These are phyloP conservation scores for Kwoniella sp. DNA, from an alignment of 768 basidiomycete genomes.

Conservation along the genomic window DNA sequence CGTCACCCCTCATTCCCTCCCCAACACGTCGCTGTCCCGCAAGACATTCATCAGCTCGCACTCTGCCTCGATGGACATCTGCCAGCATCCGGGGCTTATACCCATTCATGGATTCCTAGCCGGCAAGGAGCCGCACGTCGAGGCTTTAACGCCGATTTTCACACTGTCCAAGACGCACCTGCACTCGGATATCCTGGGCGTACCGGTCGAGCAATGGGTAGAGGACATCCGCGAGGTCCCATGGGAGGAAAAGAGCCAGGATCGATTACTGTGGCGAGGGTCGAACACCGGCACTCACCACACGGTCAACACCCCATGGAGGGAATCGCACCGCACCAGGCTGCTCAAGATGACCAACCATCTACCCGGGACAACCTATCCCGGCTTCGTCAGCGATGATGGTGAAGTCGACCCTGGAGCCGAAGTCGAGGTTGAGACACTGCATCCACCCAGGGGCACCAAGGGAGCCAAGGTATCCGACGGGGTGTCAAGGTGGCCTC, in stretches of 20 bases:
- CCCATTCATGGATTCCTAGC: slow-evolving; percentile 17
- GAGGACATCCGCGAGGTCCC: slow-evolving; percentile 22
- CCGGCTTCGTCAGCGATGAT: neutral
- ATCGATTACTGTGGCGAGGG: slow-evolving; percentile 44
- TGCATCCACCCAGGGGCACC: slow-evolving; percentile 3
- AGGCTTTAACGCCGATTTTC: slow-evolving; percentile 14
- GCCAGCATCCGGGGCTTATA: slow-evolving; percentile 17
- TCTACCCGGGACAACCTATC: neutral
- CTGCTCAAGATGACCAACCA: slow-evolving; percentile 26
- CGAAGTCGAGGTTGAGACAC: neutral
- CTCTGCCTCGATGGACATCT: slow-evolving; percentile 16
- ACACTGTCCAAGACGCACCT: slow-evolving; percentile 19
- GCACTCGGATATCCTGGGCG: slow-evolving; percentile 24
- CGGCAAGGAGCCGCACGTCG: slow-evolving; percentile 9
- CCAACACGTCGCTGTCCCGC: slow-evolving; percentile 1
- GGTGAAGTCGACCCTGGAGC: neutral
- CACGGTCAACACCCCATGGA: slow-evolving; percentile 30
- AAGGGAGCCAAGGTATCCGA: neutral
- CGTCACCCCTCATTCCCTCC: neutral
- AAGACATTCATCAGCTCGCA: slow-evolving; percentile 40
- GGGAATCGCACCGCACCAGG: slow-evolving; percentile 41
- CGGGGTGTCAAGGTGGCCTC: neutral
- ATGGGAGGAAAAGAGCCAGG: slow-evolving; percentile 36
- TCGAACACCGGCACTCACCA: slow-evolving; percentile 42
- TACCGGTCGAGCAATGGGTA: slow-evolving; percentile 26